These are phyloP conservation scores for Glomus cerebriforme DNA, from an alignment of 192 early-diverging fungal genomes.

Conservation along the genomic window DNA sequence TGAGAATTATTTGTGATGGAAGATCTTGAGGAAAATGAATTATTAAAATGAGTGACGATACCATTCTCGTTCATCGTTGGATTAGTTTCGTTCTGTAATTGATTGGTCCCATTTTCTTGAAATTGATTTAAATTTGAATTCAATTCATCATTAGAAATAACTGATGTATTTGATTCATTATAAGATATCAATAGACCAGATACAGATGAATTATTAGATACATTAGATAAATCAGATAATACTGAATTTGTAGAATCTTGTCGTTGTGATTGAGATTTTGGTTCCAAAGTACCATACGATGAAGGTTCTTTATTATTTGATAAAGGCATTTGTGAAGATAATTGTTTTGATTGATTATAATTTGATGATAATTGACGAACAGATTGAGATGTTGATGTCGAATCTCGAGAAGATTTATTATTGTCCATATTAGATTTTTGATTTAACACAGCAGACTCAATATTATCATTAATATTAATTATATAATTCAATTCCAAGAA, in stretches of 20 bases:
- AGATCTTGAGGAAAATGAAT: not conserved
- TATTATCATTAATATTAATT: conserved; percentile 15
- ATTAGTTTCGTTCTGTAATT: not conserved
- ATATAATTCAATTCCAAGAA: not conserved
- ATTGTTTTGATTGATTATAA: not conserved
- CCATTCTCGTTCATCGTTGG: not conserved
- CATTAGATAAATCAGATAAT: not conserved
- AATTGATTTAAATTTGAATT: not conserved
- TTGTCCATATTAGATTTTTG: not conserved
- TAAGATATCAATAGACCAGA: not conserved
- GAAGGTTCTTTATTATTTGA: not conserved
- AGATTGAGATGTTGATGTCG: not conserved
- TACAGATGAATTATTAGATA: not conserved
- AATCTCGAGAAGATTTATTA: not conserved
- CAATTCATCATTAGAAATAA: not conserved
- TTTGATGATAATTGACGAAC: not conserved
- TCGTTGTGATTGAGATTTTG: not conserved
- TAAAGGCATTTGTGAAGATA: not conserved
- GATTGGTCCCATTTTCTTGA: not conserved
- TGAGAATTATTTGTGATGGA: not conserved
- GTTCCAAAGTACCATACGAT: not conserved
- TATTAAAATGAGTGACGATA: not conserved
- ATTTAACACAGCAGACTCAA: not conserved
- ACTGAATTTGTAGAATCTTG: not conserved
- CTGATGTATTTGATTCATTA: not conserved